phyloP scores from a whole-genome alignment of 352 stramenopile genomes.

The Globisporangium middletonii region DNA sequence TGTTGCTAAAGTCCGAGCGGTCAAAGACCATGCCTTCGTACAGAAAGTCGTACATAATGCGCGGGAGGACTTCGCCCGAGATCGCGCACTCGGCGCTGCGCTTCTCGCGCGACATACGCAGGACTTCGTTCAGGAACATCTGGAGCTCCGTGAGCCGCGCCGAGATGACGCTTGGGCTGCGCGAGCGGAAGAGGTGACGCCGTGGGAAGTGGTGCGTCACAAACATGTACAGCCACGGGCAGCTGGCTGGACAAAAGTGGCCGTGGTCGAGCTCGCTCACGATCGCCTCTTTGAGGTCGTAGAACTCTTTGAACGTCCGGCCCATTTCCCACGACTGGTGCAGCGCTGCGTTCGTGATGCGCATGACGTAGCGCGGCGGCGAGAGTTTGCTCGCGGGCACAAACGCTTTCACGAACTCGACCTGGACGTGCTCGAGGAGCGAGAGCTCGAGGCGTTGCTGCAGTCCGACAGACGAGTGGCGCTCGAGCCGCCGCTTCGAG shows the following conservation, averaged over 20 bases:
- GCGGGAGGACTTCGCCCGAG: slow-evolving; percentile 49
- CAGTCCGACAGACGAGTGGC: slow-evolving; percentile 29
- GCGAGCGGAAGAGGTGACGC: slow-evolving; percentile 66
- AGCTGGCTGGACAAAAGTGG: slow-evolving; percentile 76
- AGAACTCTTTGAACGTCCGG: slow-evolving; percentile 71
- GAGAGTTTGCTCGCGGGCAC: slow-evolving; percentile 66
- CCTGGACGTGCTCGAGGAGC: slow-evolving; percentile 67
- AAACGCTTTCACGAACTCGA: slow-evolving; percentile 78
- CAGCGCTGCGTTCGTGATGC: slow-evolving; percentile 59
- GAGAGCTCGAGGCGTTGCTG: slow-evolving; percentile 52
- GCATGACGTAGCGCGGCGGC: slow-evolving; percentile 72
- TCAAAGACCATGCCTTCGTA: slow-evolving; percentile 82
- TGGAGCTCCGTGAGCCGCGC: slow-evolving; percentile 51
- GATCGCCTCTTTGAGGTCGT: slow-evolving; percentile 69
- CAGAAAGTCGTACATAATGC: slow-evolving; percentile 74
- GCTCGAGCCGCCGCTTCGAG: slow-evolving; percentile 47
- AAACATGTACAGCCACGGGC: slow-evolving; percentile 83
- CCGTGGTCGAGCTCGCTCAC: slow-evolving; percentile 57
- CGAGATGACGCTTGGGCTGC: slow-evolving; percentile 58
- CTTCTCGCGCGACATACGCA: slow-evolving; percentile 58
- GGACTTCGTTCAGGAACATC: slow-evolving; percentile 58
- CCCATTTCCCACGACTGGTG: slow-evolving; percentile 78
- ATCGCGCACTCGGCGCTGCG: slow-evolving; percentile 53
- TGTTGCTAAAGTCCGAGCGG: slow-evolving; percentile 54
- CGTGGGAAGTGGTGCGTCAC: slow-evolving; percentile 71